phyloP scores from a whole-genome alignment of 345 rosid genomes.

The Pistacia vera region DNA sequence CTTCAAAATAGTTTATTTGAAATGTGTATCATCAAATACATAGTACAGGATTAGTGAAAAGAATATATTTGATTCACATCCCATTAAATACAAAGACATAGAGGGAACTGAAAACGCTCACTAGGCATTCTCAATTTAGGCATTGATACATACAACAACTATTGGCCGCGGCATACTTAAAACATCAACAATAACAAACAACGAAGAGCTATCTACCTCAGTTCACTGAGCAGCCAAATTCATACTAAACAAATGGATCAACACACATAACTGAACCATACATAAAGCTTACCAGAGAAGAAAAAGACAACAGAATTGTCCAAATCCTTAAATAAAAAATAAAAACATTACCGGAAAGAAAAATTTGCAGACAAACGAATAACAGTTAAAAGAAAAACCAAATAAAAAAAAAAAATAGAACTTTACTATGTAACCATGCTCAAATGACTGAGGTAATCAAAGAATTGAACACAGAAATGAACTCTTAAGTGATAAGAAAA shows the following conservation, averaged over 20 bases:
- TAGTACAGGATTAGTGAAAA: background rate
- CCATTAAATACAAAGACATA: background rate
- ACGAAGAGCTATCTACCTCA: background rate
- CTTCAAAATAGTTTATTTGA: too few species aligned
- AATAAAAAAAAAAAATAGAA: background rate
- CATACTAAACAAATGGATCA: background rate
- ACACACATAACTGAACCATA: background rate
- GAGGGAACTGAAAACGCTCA: background rate
- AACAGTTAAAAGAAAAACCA: background rate
- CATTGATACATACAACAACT: too few species aligned
- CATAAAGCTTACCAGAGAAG: background rate
- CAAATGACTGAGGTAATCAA: background rate
- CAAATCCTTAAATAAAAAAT: background rate
- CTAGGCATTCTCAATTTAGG: too few species aligned
- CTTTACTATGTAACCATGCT: slow-evolving; percentile 5
- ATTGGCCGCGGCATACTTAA: too few species aligned
- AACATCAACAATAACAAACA: too few species aligned
- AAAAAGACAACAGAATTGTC: background rate
- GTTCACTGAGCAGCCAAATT: background rate
- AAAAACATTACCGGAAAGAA: background rate
- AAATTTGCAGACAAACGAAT: background rate
- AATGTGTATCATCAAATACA: too few species aligned
- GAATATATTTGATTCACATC: background rate
- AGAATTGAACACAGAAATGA: background rate
- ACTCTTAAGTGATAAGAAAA: background rate